Evolutionary conservation across 2,329 filamentous ascomycete genomes (phyloP).

Genomic region (Alternaria novae-zelandiae): DNA sequence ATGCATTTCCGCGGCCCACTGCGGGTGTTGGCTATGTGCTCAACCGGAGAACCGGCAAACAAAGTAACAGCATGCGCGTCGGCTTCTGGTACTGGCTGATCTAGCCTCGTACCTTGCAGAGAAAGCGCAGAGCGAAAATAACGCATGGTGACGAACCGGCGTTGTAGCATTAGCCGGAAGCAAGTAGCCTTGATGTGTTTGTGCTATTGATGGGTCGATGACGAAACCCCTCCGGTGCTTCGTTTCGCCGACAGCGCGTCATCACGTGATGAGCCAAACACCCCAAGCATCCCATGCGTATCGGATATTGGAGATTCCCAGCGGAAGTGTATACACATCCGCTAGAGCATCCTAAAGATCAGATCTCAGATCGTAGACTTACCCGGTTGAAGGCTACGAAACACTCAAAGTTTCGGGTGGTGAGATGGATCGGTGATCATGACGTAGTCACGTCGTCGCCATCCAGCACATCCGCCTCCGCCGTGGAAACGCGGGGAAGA

Average conservation of each 20-base stretch:
- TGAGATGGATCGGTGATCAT: constrained; percentile 1
- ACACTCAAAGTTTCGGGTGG: neutral
- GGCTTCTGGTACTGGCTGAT: neutral
- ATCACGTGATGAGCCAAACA: constrained; percentile 1
- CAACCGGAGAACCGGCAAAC: neutral
- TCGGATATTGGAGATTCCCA: neutral
- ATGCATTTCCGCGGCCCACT: neutral
- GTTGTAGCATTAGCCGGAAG: neutral
- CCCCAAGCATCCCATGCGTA: neutral
- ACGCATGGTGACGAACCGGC: constrained; percentile 2
- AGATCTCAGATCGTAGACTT: neutral
- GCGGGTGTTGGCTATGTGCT: neutral
- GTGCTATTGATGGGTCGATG: neutral
- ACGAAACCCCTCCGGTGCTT: neutral
- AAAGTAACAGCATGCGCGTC: neutral
- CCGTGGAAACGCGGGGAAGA: constrained; percentile 10
- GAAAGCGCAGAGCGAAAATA: neutral
- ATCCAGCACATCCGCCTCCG: constrained; percentile 4
- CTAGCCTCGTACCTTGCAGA: constrained; percentile 2
- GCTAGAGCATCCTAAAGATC: neutral
- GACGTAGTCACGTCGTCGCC: constrained; percentile 4
- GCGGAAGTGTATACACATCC: neutral
- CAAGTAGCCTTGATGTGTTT: neutral
- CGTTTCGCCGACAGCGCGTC: neutral
- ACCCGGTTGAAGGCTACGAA: neutral